Evolutionary conservation across 768 basidiomycete species (phyloP).

Genomic region (Lyophyllum atratum): DNA sequence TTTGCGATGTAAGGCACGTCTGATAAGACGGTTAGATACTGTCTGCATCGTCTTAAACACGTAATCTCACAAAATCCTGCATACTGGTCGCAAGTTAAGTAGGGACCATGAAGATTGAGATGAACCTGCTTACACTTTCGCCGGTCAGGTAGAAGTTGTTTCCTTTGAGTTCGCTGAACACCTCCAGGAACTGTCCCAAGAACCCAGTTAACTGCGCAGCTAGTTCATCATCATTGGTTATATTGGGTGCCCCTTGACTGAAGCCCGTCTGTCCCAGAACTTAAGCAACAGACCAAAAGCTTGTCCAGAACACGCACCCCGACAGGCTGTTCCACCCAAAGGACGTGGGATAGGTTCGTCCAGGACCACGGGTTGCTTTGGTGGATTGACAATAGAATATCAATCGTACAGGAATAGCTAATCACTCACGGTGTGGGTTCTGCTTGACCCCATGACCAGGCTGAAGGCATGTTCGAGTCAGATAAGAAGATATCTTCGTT

Average conservation of each 20-base stretch:
- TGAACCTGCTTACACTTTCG: constrained; percentile 55
- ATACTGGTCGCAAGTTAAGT: constrained; percentile 42
- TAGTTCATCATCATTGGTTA: constrained; percentile 59
- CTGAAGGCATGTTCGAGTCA: constrained; percentile 17
- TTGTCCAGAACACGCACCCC: constrained; percentile 36
- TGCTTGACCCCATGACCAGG: constrained; percentile 54
- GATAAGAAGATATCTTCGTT: constrained; percentile 4
- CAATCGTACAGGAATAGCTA: neutral
- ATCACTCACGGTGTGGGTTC: constrained; percentile 28
- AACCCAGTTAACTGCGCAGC: constrained; percentile 54
- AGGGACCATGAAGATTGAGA: neutral
- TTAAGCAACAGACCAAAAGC: neutral
- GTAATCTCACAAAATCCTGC: constrained; percentile 63
- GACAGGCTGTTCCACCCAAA: constrained; percentile 75
- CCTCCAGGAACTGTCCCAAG: constrained; percentile 63
- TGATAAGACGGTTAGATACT: constrained; percentile 4
- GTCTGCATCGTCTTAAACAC: neutral
- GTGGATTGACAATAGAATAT: neutral
- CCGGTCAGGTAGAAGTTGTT: constrained; percentile 66
- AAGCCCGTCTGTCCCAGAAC: constrained; percentile 53
- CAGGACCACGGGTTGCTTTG: constrained; percentile 63
- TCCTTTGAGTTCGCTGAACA: constrained; percentile 68
- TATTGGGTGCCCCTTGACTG: constrained; percentile 64
- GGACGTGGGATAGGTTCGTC: constrained; percentile 68
- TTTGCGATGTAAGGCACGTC: constrained; percentile 64